Evolutionary conservation across 768 basidiomycete species (phyloP).

Genomic region (Gelatoporia subvermispora): DNA sequence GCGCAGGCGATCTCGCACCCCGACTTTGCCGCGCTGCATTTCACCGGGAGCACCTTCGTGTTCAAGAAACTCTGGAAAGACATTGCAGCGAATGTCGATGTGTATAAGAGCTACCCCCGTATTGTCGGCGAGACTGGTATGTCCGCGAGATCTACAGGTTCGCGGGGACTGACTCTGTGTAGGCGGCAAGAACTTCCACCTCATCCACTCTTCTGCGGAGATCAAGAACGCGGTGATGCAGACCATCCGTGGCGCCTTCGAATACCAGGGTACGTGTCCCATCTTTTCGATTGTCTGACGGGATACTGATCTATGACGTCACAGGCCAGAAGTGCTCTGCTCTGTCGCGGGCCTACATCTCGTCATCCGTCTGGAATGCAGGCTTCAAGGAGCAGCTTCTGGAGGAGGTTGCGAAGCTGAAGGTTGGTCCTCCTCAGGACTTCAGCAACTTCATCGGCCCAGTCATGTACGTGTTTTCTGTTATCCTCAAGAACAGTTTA

Average conservation of each 20-base stretch:
- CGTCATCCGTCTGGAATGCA: constrained; percentile 76
- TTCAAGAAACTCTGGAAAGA: constrained; percentile 98
- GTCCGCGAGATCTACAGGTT: not conserved
- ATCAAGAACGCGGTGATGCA: constrained; percentile 88
- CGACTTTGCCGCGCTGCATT: constrained; percentile 85
- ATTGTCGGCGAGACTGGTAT: constrained; percentile 92
- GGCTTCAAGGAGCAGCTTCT: constrained; percentile 84
- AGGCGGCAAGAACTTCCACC: constrained; percentile 96
- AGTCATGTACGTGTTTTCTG: constrained; percentile 64
- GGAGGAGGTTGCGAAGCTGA: constrained; percentile 76
- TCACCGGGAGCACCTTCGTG: constrained; percentile 92
- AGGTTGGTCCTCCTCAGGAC: constrained; percentile 70
- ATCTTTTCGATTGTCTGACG: not conserved
- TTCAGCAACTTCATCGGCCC: constrained; percentile 92
- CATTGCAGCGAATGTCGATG: constrained; percentile 83
- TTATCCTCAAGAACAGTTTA: not conserved
- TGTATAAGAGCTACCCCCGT: constrained; percentile 85
- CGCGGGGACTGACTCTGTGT: not conserved
- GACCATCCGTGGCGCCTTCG: constrained; percentile 83
- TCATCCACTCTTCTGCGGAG: constrained; percentile 86
- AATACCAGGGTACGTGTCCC: constrained; percentile 74
- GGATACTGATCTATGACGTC: not conserved
- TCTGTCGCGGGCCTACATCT: constrained; percentile 85
- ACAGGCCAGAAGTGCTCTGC: constrained; percentile 96
- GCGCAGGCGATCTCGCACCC: constrained; percentile 75